Evolutionary conservation across 352 stramenopile genomes (phyloP), one percentile per base, ranked within the genome.

Genomic region (Blastocystis sp.): DNA sequence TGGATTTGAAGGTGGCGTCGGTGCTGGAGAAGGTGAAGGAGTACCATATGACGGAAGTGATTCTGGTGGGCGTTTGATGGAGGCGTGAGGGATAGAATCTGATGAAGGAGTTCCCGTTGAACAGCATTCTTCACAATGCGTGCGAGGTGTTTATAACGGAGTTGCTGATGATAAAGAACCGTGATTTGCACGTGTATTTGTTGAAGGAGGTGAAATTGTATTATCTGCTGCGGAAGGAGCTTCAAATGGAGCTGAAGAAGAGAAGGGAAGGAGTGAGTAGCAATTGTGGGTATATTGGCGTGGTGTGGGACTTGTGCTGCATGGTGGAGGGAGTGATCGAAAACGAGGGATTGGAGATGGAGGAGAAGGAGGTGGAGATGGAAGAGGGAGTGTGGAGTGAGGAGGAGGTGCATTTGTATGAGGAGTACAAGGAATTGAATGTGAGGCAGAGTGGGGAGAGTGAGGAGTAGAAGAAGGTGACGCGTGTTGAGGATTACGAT

Each of bases 81-180:
- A 3, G 17, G 19, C 52, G 41, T 43, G 41, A 11, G 34, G 5
- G 34, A n/a, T n/a, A n/a, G n/a, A n/a, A n/a, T n/a, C n/a, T n/a
- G n/a, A n/a, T n/a, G n/a, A n/a, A n/a, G n/a, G 65, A 76, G 65
- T 76, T 53, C 52, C 65, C 65, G 38, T 76, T n/a, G 65, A 76
- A 76, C n/a, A 76, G 65, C n/a, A 34, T 76, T 14, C 65, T 76
- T 10, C 65, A 76, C 65, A 76, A 76, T 76, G 65, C 65, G 41
- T 76, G 65, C 41, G 65, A 76, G n/a, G 10, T 76, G 34, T 76
- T 56, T 40, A 10, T 76, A 14, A 76, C 65, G 41, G 65, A 76
- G n/a, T 14, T 76, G 7, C 41, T 76, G 41, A 5, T n/a, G 41
- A 23, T 7, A 7, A 19, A 76, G 34, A 34, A 76, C 4, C 11